Percentiles rank a stretch among this genome's conserved stretches.
Conservation (phyloP, 257 asterid genomes). For the Gentiana macrophylla region DNA sequence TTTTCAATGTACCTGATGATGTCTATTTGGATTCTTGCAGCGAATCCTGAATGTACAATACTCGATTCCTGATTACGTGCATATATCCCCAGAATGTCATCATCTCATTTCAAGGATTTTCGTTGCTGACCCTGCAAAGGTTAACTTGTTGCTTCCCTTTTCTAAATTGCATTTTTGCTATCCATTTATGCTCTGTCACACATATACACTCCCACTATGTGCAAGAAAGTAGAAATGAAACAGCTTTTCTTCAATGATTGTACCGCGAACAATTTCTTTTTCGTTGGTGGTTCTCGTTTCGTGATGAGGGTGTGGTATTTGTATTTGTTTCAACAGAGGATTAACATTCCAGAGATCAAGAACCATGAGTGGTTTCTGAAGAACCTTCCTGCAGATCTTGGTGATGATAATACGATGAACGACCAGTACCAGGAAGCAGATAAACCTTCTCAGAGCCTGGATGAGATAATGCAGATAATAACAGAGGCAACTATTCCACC, state of each 20-base stretch:
- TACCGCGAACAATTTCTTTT: too few relatives aligned
- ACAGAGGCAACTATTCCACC: constrained; percentile 88
- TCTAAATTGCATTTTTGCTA: too few relatives aligned
- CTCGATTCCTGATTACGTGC: constrained; percentile 92
- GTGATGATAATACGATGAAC: constrained; percentile 40
- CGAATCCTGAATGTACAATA: constrained; percentile 87
- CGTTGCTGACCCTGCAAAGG: constrained; percentile 93
- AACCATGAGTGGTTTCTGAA: constrained; percentile 83
- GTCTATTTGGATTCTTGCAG: constrained; percentile 26
- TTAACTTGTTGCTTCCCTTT: constrained; percentile 9
- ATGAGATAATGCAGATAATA: constrained; percentile 86
- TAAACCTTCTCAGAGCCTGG: constrained; percentile 72
- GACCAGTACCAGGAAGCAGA: constrained; percentile 79
- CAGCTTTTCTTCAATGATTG: not conserved
- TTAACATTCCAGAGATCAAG: constrained; percentile 74
- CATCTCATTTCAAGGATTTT: constrained; percentile 87
- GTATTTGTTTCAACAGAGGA: constrained; percentile 46
- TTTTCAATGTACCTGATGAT: too few relatives aligned
- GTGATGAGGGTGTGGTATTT: not conserved
- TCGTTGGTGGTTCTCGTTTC: too few relatives aligned
- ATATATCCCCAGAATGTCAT: constrained; percentile 82
- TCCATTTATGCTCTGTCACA: too few relatives aligned
- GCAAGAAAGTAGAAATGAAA: too few relatives aligned
- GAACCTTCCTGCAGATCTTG: constrained; percentile 81
- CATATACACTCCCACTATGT: too few relatives aligned